These are phyloP conservation scores for Suillus cothurnatus DNA, from an alignment of 768 basidiomycete species.

Conservation along the genomic window DNA sequence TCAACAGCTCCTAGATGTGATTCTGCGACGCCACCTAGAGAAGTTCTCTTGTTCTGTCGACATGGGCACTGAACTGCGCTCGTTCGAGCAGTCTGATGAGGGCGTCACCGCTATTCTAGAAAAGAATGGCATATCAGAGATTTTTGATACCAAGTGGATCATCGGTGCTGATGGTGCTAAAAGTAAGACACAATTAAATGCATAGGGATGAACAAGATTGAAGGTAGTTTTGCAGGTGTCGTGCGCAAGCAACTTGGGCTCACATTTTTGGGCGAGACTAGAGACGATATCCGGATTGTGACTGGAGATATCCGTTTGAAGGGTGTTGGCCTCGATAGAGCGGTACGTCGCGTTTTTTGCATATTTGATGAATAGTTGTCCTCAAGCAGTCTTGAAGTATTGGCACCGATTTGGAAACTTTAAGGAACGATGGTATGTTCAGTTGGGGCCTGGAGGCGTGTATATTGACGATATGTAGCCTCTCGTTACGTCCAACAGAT, in stretches of 20 bases:
- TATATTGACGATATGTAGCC: slow-evolving; percentile 4
- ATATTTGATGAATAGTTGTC: background rate
- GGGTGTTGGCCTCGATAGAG: slow-evolving; percentile 37
- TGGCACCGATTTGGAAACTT: slow-evolving; percentile 45
- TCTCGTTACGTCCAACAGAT: slow-evolving; percentile 19
- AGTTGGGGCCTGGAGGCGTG: background rate
- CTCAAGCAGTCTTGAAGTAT: background rate
- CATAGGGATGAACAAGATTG: background rate
- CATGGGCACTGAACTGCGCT: slow-evolving; percentile 34
- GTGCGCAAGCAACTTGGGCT: slow-evolving; percentile 12
- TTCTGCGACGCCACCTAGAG: slow-evolving; percentile 21
- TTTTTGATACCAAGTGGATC: slow-evolving; percentile 11
- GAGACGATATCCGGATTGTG: slow-evolving; percentile 27
- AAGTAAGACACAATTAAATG: slow-evolving; percentile 1
- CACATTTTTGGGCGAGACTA: slow-evolving; percentile 30
- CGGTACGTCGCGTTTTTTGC: slow-evolving; percentile 28
- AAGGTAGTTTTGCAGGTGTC: background rate
- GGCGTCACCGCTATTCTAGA: slow-evolving; percentile 26
- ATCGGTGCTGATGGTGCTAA: slow-evolving; percentile 21
- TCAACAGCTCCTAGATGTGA: slow-evolving; percentile 34
- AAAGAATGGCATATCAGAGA: slow-evolving; percentile 3
- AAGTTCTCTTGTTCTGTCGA: slow-evolving; percentile 36
- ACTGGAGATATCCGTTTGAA: slow-evolving; percentile 39
- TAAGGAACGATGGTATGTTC: background rate
- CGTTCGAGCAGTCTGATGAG: slow-evolving; percentile 36